A percentile compares a stretch with the other conserved stretches of the same genome.
Evolutionary conservation across 2,329 filamentous ascomycete species (phyloP).

Genomic region (Aspergillus sp.): DNA sequence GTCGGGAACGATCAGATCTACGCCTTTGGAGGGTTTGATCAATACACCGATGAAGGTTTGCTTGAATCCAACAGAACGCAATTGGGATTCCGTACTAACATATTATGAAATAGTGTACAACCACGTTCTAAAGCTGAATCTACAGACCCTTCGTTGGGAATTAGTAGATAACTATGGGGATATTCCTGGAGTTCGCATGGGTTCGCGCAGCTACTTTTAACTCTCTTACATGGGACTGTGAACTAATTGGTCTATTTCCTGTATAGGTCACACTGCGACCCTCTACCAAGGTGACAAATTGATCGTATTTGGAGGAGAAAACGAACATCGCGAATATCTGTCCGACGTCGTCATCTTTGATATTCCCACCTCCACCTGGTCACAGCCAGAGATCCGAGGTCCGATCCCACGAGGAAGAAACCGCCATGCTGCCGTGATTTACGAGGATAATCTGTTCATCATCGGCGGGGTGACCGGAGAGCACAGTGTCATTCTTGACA

Average conservation of each 20-base stretch:
- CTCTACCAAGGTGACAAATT: slow-evolving; percentile 91
- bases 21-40: slow-evolving; percentile 96
- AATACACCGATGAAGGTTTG: slow-evolving; percentile 86
- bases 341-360: slow-evolving; percentile 96
- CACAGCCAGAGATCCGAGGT: slow-evolving; percentile 78
- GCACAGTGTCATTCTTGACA: slow-evolving; percentile 85
- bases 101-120: slow-evolving; percentile 64
- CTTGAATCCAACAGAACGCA: not conserved
- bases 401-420: slow-evolving; percentile 83
- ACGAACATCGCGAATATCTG: slow-evolving; percentile 91
- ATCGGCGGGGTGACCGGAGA: slow-evolving; percentile 92
- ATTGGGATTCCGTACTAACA: slow-evolving; percentile 5
- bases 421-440: slow-evolving; percentile 84
- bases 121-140: slow-evolving; percentile 83
- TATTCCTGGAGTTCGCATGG: slow-evolving; percentile 95
- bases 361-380: slow-evolving; percentile 90
- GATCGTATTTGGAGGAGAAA: slow-evolving; percentile 96
- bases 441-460: slow-evolving; percentile 95
- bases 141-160: slow-evolving; percentile 84
- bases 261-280: slow-evolving; percentile 80
- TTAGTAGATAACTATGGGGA: slow-evolving; percentile 98
- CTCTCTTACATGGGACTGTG: slow-evolving; percentile 4
- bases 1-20: slow-evolving; percentile 97
- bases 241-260: not conserved
- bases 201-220: slow-evolving; percentile 43